These are phyloP conservation scores for Penicillium samsonianum DNA, from an alignment of 495 filamentous ascomycete species.

Conservation along the genomic window DNA sequence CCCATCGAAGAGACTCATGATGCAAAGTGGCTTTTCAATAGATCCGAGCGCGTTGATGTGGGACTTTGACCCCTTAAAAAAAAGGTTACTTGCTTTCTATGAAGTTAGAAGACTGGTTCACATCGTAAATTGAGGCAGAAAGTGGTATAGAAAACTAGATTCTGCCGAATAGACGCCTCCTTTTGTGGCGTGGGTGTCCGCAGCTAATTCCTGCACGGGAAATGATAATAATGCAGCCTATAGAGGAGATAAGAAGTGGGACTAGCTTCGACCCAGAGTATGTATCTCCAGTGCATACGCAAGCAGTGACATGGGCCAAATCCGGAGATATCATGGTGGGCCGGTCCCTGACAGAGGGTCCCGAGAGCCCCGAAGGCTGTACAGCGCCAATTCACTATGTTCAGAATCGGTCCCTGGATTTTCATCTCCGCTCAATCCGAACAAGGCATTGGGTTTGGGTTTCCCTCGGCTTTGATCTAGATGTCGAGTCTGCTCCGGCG, in stretches of 20 bases:
- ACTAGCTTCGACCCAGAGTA: neutral
- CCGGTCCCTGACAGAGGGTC: conserved; percentile 26
- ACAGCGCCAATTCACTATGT: conserved; percentile 45
- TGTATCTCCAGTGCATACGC: neutral
- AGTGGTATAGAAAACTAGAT: neutral
- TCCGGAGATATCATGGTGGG: conserved; percentile 1
- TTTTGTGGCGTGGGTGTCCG: neutral
- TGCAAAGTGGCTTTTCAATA: conserved; percentile 17
- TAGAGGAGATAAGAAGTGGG: conserved; percentile 7
- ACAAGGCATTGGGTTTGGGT: conserved; percentile 40
- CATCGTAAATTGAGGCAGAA: neutral
- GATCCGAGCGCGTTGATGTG: conserved; percentile 12
- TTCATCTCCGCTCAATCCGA: conserved; percentile 41
- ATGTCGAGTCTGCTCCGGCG: conserved; percentile 49
- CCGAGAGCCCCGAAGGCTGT: conserved; percentile 57
- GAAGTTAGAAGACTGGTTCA: neutral
- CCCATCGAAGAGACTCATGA: conserved; percentile 3
- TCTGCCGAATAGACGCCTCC: neutral
- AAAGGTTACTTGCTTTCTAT: neutral
- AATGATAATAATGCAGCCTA: neutral
- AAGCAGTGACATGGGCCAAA: neutral
- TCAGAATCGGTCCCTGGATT: conserved; percentile 31
- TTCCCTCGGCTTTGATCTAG: conserved; percentile 28
- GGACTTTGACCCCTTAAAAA: conserved; percentile 1
- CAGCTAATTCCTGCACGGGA: neutral